These are phyloP conservation scores for Pythium guiyangense DNA, from an alignment of 352 stramenopile genomes.

Conservation along the genomic window DNA sequence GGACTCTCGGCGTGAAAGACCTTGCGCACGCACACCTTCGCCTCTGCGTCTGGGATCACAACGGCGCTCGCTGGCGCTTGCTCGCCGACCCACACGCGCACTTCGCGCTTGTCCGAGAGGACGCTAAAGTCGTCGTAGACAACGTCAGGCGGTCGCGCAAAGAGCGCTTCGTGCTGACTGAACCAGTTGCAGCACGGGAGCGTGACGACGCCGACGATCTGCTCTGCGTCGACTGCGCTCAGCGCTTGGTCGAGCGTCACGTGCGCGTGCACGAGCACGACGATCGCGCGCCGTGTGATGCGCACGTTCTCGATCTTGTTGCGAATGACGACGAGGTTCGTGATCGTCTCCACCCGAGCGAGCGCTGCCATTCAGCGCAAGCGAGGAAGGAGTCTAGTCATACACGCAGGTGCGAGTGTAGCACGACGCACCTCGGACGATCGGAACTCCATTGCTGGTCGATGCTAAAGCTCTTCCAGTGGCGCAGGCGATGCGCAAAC, in stretches of 20 bases:
- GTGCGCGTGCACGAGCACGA: conserved; percentile 77
- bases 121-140: conserved; percentile 85
- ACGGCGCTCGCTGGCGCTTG: not conserved
- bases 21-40: conserved; percentile 54
- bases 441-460: conserved; percentile 66
- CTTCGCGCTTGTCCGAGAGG: conserved; percentile 70
- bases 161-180: conserved; percentile 56
- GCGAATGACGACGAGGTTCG: conserved; percentile 68
- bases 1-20: conserved; percentile 11
- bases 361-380: conserved; percentile 17
- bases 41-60: conserved; percentile 21
- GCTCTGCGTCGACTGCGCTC: conserved; percentile 51
- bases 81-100: conserved; percentile 39
- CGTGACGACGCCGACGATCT: conserved; percentile 66
- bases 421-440: conserved; percentile 27
- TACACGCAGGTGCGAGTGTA: no score
- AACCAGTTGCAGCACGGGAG: conserved; percentile 86
- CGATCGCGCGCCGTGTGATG: conserved; percentile 50
- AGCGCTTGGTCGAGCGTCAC: conserved; percentile 73
- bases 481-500: conserved; percentile 64
- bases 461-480: conserved; percentile 77
- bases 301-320: conserved; percentile 85
- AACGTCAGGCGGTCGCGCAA: conserved; percentile 44
- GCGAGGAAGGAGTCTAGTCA: no score
- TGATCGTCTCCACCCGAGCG: conserved; percentile 37